Conservation (phyloP, 2,329 filamentous ascomycete species). For the Colletotrichum chlorophyti region DNA sequence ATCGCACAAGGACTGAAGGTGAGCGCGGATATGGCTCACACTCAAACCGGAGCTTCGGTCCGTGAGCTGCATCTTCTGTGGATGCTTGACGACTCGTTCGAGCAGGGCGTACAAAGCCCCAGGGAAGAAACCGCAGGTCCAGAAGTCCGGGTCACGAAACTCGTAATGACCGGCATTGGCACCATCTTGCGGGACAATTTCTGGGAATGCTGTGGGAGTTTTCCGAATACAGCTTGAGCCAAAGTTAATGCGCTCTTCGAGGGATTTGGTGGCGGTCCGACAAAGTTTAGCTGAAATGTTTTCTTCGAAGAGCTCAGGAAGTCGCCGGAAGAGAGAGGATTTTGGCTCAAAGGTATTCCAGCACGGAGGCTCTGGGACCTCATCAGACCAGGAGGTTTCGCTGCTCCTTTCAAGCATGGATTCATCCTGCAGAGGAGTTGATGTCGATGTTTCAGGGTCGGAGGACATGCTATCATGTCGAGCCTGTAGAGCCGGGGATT, state of each 20-base stretch:
- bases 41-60: neutral
- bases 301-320: conserved; percentile 14
- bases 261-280: conserved; percentile 21
- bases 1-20: conserved; percentile 32
- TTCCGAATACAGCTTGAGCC: neutral
- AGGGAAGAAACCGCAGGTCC: conserved; percentile 52
- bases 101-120: conserved; percentile 43
- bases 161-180: conserved; percentile 34
- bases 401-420: neutral
- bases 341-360: neutral
- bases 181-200: conserved; percentile 40
- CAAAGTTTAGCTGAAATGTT: conserved; percentile 27
- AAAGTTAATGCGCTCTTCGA: conserved; percentile 5
- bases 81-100: conserved; percentile 40
- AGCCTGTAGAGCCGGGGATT: too few species aligned
- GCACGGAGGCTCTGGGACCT: neutral
- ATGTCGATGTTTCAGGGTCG: neutral
- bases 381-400: conserved; percentile 10
- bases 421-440: neutral
- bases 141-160: conserved; percentile 43
- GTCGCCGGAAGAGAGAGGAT: neutral
- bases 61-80: conserved; percentile 21
- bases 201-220: conserved; percentile 35
- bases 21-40: neutral
- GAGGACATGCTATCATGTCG: neutral